Percentiles rank a stretch among this genome's conserved stretches.
Evolutionary conservation across 2,329 filamentous ascomycete genomes (phyloP).

Genomic region (Colletotrichum falcatum): DNA sequence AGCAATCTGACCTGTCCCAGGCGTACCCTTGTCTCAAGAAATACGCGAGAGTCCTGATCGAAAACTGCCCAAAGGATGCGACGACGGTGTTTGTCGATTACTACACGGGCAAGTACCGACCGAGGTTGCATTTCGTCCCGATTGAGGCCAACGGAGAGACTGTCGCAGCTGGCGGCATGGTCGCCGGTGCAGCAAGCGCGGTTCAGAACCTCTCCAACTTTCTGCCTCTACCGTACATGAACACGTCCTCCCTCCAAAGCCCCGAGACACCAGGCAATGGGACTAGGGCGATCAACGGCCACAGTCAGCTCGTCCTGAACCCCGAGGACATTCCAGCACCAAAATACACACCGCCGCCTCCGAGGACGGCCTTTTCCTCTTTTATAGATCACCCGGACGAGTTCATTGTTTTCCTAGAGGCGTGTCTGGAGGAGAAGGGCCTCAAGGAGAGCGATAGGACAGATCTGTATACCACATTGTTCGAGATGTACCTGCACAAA

Average conservation of each 20-base stretch:
- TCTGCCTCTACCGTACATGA: constrained; percentile 88
- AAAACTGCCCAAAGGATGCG: constrained; percentile 84
- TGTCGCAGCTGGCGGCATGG: constrained; percentile 58
- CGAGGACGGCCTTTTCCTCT: constrained; percentile 91
- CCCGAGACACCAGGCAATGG: constrained; percentile 63
- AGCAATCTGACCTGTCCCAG: constrained; percentile 57
- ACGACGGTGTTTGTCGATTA: constrained; percentile 94
- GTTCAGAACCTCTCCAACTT: constrained; percentile 89
- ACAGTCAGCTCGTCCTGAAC: constrained; percentile 64
- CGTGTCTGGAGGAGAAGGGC: constrained; percentile 78
- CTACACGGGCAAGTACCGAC: constrained; percentile 86
- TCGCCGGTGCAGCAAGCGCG: constrained; percentile 74
- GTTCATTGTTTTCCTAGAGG: constrained; percentile 93
- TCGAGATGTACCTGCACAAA: constrained; percentile 98
- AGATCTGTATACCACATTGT: constrained; percentile 93
- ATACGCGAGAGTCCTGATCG: constrained; percentile 90
- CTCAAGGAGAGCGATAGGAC: constrained; percentile 81
- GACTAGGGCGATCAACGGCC: constrained; percentile 59
- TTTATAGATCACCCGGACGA: constrained; percentile 95
- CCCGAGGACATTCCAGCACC: constrained; percentile 58
- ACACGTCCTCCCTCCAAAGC: constrained; percentile 67
- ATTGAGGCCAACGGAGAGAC: constrained; percentile 52
- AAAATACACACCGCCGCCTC: constrained; percentile 83
- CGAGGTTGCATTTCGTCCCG: constrained; percentile 70
- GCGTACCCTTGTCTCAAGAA: constrained; percentile 93